phyloP scores from a whole-genome alignment of 495 filamentous ascomycete genomes.

The Daldinia caldariorum region DNA sequence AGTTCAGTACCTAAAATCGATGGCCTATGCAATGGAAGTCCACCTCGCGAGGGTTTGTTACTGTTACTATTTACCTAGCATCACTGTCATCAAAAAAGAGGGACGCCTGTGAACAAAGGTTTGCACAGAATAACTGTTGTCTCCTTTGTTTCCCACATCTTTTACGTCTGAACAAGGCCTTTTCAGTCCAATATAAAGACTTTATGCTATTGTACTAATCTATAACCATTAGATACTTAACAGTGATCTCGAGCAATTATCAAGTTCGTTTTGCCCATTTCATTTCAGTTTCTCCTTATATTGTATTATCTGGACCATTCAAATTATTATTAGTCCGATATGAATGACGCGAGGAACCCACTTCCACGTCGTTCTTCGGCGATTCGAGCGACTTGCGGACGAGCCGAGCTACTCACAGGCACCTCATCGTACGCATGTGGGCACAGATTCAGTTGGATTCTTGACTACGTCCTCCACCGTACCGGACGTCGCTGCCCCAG shows the following conservation, averaged over 20 bases:
- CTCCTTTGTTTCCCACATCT: neutral
- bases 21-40: neutral
- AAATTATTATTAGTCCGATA: neutral
- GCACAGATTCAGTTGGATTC: constrained; percentile 24
- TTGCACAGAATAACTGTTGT: neutral
- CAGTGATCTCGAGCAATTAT: neutral
- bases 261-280: no score
- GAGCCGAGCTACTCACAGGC: constrained; percentile 20
- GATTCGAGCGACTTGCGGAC: constrained; percentile 7
- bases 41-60: neutral
- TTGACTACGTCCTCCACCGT: constrained; percentile 12
- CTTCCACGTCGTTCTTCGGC: neutral
- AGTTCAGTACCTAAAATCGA: neutral
- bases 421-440: constrained; percentile 16
- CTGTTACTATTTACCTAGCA: neutral
- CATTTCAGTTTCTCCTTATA: neutral
- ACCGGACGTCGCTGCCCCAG: constrained; percentile 9
- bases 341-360: neutral
- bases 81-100: neutral
- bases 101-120: neutral
- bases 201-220: neutral
- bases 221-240: neutral
- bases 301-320: no score
- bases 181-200: neutral
- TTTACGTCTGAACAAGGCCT: neutral